Conservation (phyloP, 2,329 filamentous ascomycete genomes). For the Fusarium solani-melongenae region DNA sequence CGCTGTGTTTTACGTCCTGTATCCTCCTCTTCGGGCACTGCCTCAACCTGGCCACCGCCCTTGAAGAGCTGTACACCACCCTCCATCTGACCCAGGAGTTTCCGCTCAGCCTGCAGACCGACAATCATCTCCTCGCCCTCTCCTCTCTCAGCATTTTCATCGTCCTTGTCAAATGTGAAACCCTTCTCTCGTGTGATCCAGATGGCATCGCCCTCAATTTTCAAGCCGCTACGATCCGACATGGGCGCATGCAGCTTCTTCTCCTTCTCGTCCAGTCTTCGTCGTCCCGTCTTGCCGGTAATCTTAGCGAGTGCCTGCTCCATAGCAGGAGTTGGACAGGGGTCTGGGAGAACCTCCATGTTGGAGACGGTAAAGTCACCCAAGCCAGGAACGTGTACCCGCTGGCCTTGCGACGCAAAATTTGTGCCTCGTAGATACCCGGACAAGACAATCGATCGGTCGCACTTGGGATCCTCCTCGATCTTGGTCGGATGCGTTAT, state of each 20-base stretch:
- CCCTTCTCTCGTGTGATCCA: conserved; percentile 81
- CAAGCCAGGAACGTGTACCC: conserved; percentile 91
- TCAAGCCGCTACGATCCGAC: conserved; percentile 95
- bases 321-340: conserved; percentile 92
- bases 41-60: conserved; percentile 75
- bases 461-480: conserved; percentile 88
- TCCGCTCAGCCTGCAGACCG: conserved; percentile 84
- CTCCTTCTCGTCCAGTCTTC: conserved; percentile 92
- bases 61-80: conserved; percentile 88
- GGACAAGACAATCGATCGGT: conserved; percentile 89
- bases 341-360: conserved; percentile 91
- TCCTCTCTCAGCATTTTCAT: conserved; percentile 80
- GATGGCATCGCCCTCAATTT: conserved; percentile 97
- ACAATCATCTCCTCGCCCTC: conserved; percentile 96
- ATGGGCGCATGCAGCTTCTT: conserved; percentile 97
- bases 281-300: conserved; percentile 82
- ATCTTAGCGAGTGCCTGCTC: conserved; percentile 88
- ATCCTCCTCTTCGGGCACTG: conserved; percentile 64
- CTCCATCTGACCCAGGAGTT: conserved; percentile 83
- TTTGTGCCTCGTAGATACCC: conserved; percentile 96
- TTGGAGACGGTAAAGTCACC: conserved; percentile 87
- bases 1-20: conserved; percentile 70
- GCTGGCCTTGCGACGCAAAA: conserved; percentile 84
- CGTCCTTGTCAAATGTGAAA: conserved; percentile 78
- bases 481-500: conserved; percentile 93